Evolutionary conservation across 2,329 filamentous ascomycete species (phyloP), one percentile per base, ranked within the genome.

Genomic region (Microcyclosporella mali): DNA sequence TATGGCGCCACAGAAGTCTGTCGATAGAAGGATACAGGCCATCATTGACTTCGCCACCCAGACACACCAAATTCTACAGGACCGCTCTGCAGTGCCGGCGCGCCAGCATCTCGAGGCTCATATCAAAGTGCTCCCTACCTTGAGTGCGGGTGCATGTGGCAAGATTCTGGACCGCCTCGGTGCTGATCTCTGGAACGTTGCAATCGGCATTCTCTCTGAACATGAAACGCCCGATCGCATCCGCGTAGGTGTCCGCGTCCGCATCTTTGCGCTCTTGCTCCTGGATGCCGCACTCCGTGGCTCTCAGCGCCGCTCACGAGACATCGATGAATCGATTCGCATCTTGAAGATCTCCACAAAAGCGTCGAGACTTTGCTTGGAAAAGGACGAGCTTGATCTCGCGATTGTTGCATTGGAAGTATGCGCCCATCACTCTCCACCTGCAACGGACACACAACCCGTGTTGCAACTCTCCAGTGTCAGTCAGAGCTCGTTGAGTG

Each of bases 321-420:
- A 47, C 46, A 58, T 33, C 54, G 55, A 34, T 54, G 57, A 64
- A 45, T 58, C 53, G 12, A 60, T 79, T 21, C 77, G 84, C 42
- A 62, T 87, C 15, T 69, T 87, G 58, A 81, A 76, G 56, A 66
- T 86, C 52, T 81, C 81, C 9, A 66, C 94, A 43, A 85, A 82
- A 59, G 73, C 81, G 4, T 75, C 74, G 15, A 77, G 72, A 54
- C 70, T 70, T 31, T 88, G 82, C 53, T 68, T 92, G 33, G 76
- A 77, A n/a, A 65, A 69, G 3, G 60, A 66, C 3, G 73, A 85
- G 17, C 49, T 79, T 1, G 73, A 77, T 8, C 66, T 79, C n/a
- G 78, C 79, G 0, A 68, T 75, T 4, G 73, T 73, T 27, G 72
- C 80, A 0, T 68, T 94, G 33, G 78, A 83, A 53, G 79, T 76